Evolutionary conservation across 1,284 basidiomycete species (phyloP).

Genomic region (Trichosporon faecale): DNA sequence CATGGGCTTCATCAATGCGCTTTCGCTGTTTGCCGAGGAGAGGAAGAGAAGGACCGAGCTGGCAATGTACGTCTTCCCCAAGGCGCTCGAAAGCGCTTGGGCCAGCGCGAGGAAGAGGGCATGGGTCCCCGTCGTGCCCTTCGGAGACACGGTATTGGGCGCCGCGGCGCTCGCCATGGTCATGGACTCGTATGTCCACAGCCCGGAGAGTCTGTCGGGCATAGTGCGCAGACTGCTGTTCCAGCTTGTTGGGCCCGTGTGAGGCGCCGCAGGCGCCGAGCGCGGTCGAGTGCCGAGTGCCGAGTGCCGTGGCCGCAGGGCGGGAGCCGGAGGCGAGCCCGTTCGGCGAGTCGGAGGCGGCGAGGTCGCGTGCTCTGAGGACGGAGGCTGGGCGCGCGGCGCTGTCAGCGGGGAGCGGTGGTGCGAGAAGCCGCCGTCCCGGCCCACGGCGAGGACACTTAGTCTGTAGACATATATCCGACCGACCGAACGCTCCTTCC

Average conservation of each 20-base stretch:
- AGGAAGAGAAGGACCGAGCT: constrained; percentile 54
- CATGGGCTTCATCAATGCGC: constrained; percentile 69
- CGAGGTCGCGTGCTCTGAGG: too few relatives aligned
- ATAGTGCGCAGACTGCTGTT: constrained; percentile 82
- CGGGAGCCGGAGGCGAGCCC: too few relatives aligned
- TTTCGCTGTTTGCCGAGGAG: constrained; percentile 84
- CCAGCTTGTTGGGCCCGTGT: constrained; percentile 78
- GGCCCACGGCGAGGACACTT: too few relatives aligned
- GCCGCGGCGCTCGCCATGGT: constrained; percentile 84
- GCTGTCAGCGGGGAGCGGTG: too few relatives aligned
- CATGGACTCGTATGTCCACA: constrained; percentile 77
- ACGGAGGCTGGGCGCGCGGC: too few relatives aligned
- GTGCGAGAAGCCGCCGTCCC: too few relatives aligned
- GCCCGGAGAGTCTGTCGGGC: constrained; percentile 82
- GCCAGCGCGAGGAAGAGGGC: constrained; percentile 70
- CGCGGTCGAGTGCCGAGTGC: too few relatives aligned
- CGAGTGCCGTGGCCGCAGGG: too few relatives aligned
- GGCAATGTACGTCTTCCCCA: constrained; percentile 88
- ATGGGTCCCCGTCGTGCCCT: constrained; percentile 65
- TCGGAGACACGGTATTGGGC: constrained; percentile 65
- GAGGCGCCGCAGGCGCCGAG: too few relatives aligned
- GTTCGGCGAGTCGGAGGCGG: too few relatives aligned
- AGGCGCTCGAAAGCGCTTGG: constrained; percentile 85
- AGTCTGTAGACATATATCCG: too few relatives aligned
- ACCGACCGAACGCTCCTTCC: too few relatives aligned